phyloP scores from a whole-genome alignment of 352 stramenopile species.

The Globisporangium acanthophoron region DNA sequence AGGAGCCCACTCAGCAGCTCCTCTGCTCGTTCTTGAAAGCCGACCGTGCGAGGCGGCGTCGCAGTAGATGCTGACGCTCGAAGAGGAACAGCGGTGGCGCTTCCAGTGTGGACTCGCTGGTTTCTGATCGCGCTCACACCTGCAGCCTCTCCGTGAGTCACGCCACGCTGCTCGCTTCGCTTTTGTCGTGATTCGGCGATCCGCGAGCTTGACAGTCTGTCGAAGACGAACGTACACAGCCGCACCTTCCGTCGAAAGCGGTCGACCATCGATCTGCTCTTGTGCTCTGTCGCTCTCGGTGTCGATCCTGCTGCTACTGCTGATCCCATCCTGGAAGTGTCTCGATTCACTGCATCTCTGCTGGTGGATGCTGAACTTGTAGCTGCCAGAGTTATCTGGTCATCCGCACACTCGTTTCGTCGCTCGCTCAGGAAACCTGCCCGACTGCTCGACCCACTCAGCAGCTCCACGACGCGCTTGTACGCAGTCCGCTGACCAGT shows the following conservation, averaged over 20 bases:
- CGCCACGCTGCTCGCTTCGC: no score
- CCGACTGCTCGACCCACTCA: background rate
- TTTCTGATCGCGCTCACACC: background rate
- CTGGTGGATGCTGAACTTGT: background rate
- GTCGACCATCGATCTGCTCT: slow-evolving; percentile 18
- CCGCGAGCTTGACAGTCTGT: slow-evolving; percentile 5
- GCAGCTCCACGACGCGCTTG: slow-evolving; percentile 1
- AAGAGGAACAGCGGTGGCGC: background rate
- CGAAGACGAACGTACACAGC: slow-evolving; percentile 22
- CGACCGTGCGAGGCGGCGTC: background rate
- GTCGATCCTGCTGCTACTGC: no score
- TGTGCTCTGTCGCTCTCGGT: background rate
- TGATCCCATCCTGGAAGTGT: no score
- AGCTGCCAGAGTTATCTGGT: background rate
- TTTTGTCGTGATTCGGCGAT: background rate
- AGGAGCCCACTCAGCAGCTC: slow-evolving; percentile 7
- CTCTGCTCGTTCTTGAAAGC: background rate
- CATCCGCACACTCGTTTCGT: background rate
- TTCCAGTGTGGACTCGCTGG: background rate
- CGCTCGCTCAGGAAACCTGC: background rate
- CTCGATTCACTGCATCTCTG: no score
- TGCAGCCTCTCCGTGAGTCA: background rate
- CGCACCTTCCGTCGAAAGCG: slow-evolving; percentile 28
- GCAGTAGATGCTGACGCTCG: background rate
- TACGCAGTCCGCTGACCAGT: slow-evolving; percentile 6